Percentiles rank a stretch among this genome's conserved stretches.
Evolutionary conservation across 1,284 basidiomycete genomes (phyloP).

Genomic region (Cutaneotrichosporon dermatis): DNA sequence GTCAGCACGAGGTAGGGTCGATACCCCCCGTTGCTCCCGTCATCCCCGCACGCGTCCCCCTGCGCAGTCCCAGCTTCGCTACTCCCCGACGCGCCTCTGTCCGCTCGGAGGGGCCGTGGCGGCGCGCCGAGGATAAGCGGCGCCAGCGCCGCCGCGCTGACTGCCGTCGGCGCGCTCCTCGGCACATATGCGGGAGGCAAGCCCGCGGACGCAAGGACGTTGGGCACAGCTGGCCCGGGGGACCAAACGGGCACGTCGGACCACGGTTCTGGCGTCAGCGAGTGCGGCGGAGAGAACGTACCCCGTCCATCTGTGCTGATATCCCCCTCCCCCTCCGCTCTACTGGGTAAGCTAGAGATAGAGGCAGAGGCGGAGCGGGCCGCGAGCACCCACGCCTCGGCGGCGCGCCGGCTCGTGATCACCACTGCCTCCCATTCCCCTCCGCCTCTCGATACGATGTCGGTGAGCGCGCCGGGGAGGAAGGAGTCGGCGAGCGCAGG

Average conservation of each 20-base stretch:
- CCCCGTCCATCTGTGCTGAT: not conserved
- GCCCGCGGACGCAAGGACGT: not conserved
- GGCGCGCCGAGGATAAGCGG: slow-evolving; percentile 22
- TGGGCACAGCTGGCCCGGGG: slow-evolving; percentile 10
- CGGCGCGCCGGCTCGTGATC: slow-evolving; percentile 32
- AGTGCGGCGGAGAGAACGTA: not conserved
- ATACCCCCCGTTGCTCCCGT: slow-evolving; percentile 4
- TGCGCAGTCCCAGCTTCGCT: too few species aligned
- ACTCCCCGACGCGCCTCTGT: too few species aligned
- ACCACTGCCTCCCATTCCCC: slow-evolving; percentile 31
- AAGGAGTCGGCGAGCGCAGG: slow-evolving; percentile 27
- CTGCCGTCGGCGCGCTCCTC: not conserved
- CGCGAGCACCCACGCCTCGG: slow-evolving; percentile 33
- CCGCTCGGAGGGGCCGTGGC: slow-evolving; percentile 3
- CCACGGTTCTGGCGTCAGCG: slow-evolving; percentile 10
- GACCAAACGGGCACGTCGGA: slow-evolving; percentile 7
- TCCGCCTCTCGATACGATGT: slow-evolving; percentile 11
- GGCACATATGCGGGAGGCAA: not conserved
- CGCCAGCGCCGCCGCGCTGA: slow-evolving; percentile 15
- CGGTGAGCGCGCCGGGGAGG: slow-evolving; percentile 14
- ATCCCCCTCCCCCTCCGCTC: too few species aligned
- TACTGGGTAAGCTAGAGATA: too few species aligned
- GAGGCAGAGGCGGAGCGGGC: not conserved
- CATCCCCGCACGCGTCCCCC: too few species aligned
- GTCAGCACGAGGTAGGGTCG: slow-evolving; percentile 32